A percentile compares a stretch with the other conserved stretches of the same genome.
phyloP scores from a whole-genome alignment of 2,329 filamentous ascomycete genomes.

The Stagonosporopsis chrysanthemi region DNA sequence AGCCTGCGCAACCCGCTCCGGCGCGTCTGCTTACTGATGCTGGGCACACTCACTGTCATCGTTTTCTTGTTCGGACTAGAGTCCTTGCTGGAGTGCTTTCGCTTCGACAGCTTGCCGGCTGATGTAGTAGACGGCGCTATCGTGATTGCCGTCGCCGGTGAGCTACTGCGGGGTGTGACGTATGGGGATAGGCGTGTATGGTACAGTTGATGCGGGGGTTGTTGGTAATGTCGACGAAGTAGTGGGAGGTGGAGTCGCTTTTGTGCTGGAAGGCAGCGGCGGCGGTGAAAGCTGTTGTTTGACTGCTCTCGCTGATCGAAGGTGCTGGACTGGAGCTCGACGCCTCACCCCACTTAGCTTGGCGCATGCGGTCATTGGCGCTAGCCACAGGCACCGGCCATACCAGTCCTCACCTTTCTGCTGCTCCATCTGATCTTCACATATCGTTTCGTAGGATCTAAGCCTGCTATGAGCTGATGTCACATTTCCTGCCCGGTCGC shows the following conservation, averaged over 20 bases:
- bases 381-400: background rate
- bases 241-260: slow-evolving; percentile 4
- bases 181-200: slow-evolving; percentile 10
- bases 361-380: slow-evolving; percentile 12
- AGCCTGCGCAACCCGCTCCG: slow-evolving; percentile 26
- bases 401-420: background rate
- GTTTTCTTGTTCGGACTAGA: slow-evolving; percentile 50
- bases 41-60: slow-evolving; percentile 48
- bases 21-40: slow-evolving; percentile 4
- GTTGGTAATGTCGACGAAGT: background rate
- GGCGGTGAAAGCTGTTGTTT: slow-evolving; percentile 12
- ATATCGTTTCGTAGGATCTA: too few species aligned
- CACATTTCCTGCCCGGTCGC: too few species aligned
- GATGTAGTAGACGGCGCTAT: slow-evolving; percentile 34
- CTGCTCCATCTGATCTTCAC: background rate
- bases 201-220: background rate
- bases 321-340: slow-evolving; percentile 35
- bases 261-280: slow-evolving; percentile 21
- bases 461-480: too few species aligned
- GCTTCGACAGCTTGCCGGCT: slow-evolving; percentile 55
- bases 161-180: slow-evolving; percentile 26
- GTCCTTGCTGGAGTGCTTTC: slow-evolving; percentile 50
- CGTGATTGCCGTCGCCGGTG: slow-evolving; percentile 27
- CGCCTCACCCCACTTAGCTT: slow-evolving; percentile 20
- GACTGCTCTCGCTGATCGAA: slow-evolving; percentile 27